These are phyloP conservation scores for Botrytis paeoniae DNA, from an alignment of 2,329 filamentous ascomycete genomes.

Conservation along the genomic window DNA sequence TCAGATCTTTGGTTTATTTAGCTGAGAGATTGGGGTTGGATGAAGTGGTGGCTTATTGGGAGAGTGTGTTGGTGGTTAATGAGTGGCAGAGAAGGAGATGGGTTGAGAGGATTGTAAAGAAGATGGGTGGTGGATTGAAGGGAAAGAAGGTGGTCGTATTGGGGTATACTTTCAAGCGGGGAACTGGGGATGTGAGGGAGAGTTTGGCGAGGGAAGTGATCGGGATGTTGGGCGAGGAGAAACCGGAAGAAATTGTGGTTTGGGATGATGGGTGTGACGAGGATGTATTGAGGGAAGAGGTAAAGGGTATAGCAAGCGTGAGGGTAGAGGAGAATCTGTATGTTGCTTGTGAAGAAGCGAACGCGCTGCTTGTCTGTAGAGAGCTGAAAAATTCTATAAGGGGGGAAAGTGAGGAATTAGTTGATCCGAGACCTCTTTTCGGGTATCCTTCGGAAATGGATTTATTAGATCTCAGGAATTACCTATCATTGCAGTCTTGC, in stretches of 20 bases:
- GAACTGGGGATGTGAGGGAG: slow-evolving; percentile 73
- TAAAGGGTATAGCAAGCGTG: slow-evolving; percentile 36
- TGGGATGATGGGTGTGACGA: slow-evolving; percentile 58
- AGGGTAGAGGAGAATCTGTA: slow-evolving; percentile 44
- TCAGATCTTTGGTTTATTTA: slow-evolving; percentile 70
- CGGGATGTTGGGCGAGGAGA: slow-evolving; percentile 61
- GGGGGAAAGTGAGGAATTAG: neutral
- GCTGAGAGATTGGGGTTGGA: slow-evolving; percentile 66
- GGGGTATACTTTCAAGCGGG: slow-evolving; percentile 77
- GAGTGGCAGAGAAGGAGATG: slow-evolving; percentile 71
- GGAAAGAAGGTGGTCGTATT: slow-evolving; percentile 71
- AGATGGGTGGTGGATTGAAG: slow-evolving; percentile 65
- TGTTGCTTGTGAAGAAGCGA: slow-evolving; percentile 44
- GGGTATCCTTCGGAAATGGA: neutral
- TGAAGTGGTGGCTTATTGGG: slow-evolving; percentile 75
- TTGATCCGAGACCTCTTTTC: slow-evolving; percentile 32
- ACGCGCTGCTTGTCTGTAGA: slow-evolving; percentile 51
- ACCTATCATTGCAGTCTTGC: neutral
- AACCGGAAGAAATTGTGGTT: slow-evolving; percentile 60
- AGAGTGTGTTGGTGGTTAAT: slow-evolving; percentile 71
- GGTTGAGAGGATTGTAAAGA: slow-evolving; percentile 60
- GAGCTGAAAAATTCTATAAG: slow-evolving; percentile 44
- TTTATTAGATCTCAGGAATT: neutral
- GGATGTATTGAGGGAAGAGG: slow-evolving; percentile 42
- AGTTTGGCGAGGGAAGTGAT: slow-evolving; percentile 67